Evolutionary conservation across 2,329 filamentous ascomycete genomes (phyloP).

Genomic region (Cucurbitaria berberidis): DNA sequence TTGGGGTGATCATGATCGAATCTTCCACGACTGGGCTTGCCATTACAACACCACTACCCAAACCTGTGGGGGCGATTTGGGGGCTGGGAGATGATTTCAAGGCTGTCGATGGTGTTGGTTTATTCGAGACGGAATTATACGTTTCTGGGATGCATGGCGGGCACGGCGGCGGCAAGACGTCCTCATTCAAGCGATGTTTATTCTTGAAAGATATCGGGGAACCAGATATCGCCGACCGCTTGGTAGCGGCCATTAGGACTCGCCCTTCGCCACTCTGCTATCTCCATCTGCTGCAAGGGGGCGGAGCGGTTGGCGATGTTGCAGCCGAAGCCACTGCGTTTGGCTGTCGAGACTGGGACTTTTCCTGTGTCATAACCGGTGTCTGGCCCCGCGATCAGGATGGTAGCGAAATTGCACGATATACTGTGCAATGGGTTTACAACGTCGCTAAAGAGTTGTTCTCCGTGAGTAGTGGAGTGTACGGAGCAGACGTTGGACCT

Average conservation of each 20-base stretch:
- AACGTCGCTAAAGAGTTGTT: conserved; percentile 55
- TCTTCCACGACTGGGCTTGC: conserved; percentile 29
- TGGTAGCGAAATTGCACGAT: conserved; percentile 48
- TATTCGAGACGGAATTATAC: conserved; percentile 68
- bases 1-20: conserved; percentile 62
- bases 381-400: conserved; percentile 65
- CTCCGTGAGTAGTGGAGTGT: conserved; percentile 59
- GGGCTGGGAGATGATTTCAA: conserved; percentile 45
- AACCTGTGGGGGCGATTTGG: conserved; percentile 26
- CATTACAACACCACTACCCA: conserved; percentile 13
- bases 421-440: conserved; percentile 63
- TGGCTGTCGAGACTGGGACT: conserved; percentile 68
- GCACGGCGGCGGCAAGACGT: conserved; percentile 64
- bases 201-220: conserved; percentile 61
- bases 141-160: conserved; percentile 66
- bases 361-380: conserved; percentile 68
- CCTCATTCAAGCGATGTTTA: conserved; percentile 68
- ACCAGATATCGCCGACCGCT: conserved; percentile 37
- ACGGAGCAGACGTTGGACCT: conserved; percentile 68
- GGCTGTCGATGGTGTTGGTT: conserved; percentile 54
- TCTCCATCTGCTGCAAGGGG: conserved; percentile 68
- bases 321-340: conserved; percentile 60
- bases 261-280: conserved; percentile 64
- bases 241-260: conserved; percentile 56
- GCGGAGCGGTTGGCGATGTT: conserved; percentile 58